Evolutionary conservation across 441 rosid species (phyloP).

Genomic region (Brassica hybrid): DNA sequence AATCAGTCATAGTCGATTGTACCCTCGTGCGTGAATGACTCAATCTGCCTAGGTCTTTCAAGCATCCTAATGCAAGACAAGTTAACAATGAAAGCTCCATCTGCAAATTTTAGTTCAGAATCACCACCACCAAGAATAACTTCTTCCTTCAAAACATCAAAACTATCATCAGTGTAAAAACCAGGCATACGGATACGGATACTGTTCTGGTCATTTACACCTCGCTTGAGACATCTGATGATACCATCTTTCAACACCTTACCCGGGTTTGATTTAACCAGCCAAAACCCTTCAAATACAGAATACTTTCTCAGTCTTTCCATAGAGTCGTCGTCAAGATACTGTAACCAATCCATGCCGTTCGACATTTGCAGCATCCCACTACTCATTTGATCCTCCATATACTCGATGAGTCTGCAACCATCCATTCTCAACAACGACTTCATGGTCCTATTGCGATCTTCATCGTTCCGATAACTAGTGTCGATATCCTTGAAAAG

Average conservation of each 20-base stretch:
- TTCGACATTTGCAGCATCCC: background rate
- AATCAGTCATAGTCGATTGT: background rate
- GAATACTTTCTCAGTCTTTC: background rate
- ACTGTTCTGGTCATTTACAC: background rate
- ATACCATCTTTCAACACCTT: slow-evolving; percentile 2
- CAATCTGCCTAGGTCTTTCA: background rate
- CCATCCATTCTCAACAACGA: background rate
- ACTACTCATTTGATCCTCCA: background rate
- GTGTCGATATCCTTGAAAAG: slow-evolving; percentile 25
- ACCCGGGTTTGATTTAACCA: background rate
- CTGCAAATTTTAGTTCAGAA: background rate
- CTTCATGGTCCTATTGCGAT: background rate
- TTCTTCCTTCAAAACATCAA: background rate
- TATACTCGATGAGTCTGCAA: background rate
- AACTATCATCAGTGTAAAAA: background rate
- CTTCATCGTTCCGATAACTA: background rate
- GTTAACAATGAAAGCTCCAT: background rate
- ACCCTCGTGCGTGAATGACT: background rate
- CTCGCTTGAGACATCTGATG: background rate
- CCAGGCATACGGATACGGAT: background rate
- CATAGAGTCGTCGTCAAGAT: background rate
- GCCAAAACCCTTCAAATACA: background rate
- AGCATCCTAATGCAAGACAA: background rate
- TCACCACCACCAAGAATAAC: slow-evolving; percentile 1
- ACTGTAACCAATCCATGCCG: background rate